Base-by-base conservation (phyloP, 148 eudicot species). In the Linanthus parryae region DNA sequence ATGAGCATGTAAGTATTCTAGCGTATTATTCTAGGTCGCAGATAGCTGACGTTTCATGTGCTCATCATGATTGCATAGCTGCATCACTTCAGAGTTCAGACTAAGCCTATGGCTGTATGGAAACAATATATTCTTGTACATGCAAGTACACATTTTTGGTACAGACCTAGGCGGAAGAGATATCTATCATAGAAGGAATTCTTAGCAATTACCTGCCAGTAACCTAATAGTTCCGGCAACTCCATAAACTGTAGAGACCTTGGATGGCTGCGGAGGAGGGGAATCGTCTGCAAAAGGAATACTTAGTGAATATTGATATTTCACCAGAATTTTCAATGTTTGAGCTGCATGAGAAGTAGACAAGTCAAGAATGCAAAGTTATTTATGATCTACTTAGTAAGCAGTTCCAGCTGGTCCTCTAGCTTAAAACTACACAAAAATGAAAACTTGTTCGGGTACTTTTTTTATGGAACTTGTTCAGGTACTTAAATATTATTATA, bases 181-280 rank as follows among this genome's bases (percentile, higher is more conserved):
- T n/a, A n/a, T n/a, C n/a, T n/a, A n/a, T n/a, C n/a, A n/a, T n/a
- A n/a, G n/a, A n/a, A n/a, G n/a, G n/a, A n/a, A n/a, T n/a, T n/a
- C n/a, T n/a, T n/a, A 45, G 39, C 9, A 58, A 54, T 44, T 78
- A 92, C 99, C 98, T 87, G 96, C 69, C 34, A 87, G 85, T 64
- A 88, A 57, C 71, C 85, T 81, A 58, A 92, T 84, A 52, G 94
- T 79, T 68, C 98, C 99, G 57, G 76, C 85, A 11, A 92, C 84
- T 45, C 99, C 99, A 52, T 71, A 92, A 46, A 92, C 74, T 17
- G 64, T 77, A 23, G 83, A 81, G 46, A 77, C 67, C 67, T 77
- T 87, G 29, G 23, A 58, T 27, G 98, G 79, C 34, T 27, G 57
- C 65, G 61, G 80, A 41, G 63, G 44, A 63, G 18, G 43, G 47